phyloP scores from a whole-genome alignment of 2,329 filamentous ascomycete genomes.

The Stemphylium vesicarium region DNA sequence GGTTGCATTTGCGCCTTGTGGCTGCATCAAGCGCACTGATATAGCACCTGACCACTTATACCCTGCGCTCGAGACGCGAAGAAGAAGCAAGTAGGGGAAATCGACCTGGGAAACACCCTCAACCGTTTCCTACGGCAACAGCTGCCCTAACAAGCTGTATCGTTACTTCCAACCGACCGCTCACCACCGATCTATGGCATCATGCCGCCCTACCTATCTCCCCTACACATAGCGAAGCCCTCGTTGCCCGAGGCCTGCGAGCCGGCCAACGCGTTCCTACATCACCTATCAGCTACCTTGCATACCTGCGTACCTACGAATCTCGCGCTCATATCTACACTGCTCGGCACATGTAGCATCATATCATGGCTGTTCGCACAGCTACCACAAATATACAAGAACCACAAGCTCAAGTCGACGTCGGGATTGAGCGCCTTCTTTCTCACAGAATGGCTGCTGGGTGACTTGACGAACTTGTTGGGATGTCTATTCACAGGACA shows the following conservation, averaged over 20 bases:
- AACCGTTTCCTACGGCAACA: not conserved
- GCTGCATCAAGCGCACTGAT: slow-evolving; percentile 31
- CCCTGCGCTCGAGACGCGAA: slow-evolving; percentile 2
- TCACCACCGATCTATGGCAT: slow-evolving; percentile 29
- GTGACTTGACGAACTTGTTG: slow-evolving; percentile 67
- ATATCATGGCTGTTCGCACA: slow-evolving; percentile 73
- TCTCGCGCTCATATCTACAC: slow-evolving; percentile 66
- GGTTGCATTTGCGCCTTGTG: slow-evolving; percentile 33
- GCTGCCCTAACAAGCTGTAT: not conserved
- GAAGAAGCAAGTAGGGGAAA: slow-evolving; percentile 4
- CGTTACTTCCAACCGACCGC: slow-evolving; percentile 14
- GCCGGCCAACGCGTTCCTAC: slow-evolving; percentile 64
- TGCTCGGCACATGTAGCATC: slow-evolving; percentile 67
- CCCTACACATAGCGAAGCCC: slow-evolving; percentile 43
- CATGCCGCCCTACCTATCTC: slow-evolving; percentile 46
- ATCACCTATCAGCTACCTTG: slow-evolving; percentile 63
- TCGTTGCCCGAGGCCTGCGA: slow-evolving; percentile 65
- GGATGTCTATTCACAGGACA: slow-evolving; percentile 69
- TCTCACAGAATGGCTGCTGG: slow-evolving; percentile 69
- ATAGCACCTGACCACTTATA: slow-evolving; percentile 34
- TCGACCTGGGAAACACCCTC: not conserved
- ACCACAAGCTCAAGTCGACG: slow-evolving; percentile 67
- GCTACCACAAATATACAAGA: slow-evolving; percentile 73
- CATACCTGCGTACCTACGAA: slow-evolving; percentile 69
- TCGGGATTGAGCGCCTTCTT: slow-evolving; percentile 71